Base-by-base conservation (phyloP, 176 grass and related monocot species). In the Otatea glauca region DNA sequence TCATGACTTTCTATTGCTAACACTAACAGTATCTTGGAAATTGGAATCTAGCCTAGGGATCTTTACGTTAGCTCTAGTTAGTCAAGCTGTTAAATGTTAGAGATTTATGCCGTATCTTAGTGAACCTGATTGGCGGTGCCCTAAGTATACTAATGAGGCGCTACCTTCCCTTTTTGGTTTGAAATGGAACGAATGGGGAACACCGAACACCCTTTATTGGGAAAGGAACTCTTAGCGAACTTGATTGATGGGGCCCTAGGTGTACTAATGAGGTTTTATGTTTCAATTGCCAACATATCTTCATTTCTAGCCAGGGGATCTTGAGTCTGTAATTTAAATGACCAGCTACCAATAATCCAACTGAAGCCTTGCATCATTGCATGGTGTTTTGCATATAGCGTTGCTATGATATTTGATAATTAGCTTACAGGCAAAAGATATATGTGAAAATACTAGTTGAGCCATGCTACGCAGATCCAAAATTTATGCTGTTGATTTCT, bases 11-110 rank as follows among this genome's bases (percentile, higher is more conserved):
- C 25, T 66, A 6, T 65, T 79, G 25, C 24, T 79, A 41, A 63
- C 2, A 8, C 24, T 79, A 41, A 63, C 2, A 8, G 23, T 65
- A 65, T 37, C 4, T 66, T 37, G 44, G 1, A 25, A 56, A 16
- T 13, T 7, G 17, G 39, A 63, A 9, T 69, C 38, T 77, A 37
- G 10, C 49, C 6, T 35, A 32, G 63, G 73, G 62, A 55, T 69
- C 20, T 61, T 44, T 55, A 9, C 4, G 21, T 38, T 47, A 59
- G 51, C 74, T 68, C 38, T 77, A 68, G n/a, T 68, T 44, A 44
- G 3, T 12, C 34, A 47, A 70, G 41, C 2, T 85, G 51, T 77
- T 78, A 68, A 48, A 58, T 77, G 49, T 34, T 77, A n/a, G 49
- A 27, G 2, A 85, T 27, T 85, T 77, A 76, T 45, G 35, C 0